These are phyloP conservation scores for Nepenthes alata DNA, from an alignment of 179 eudicot genomes.

Conservation along the genomic window DNA sequence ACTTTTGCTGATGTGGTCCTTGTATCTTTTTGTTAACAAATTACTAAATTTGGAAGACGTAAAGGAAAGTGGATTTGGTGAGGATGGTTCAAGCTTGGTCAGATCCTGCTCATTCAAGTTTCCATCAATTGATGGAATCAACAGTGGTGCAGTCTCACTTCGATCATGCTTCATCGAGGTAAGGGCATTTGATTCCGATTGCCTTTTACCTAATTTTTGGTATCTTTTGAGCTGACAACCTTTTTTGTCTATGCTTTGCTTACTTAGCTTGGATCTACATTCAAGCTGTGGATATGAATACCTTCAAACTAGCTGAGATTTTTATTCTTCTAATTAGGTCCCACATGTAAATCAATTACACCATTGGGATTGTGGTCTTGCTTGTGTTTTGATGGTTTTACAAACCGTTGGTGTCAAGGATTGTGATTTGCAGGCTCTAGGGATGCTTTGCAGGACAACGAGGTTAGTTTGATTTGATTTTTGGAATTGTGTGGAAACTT, in stretches of 20 bases:
- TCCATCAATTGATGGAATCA: conserved; percentile 16
- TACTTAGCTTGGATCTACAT: neutral
- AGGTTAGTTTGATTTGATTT: conserved; percentile 32
- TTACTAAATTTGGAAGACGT: conserved; percentile 51
- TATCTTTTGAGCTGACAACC: neutral
- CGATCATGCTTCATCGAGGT: conserved; percentile 57
- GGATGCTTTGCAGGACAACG: conserved; percentile 49
- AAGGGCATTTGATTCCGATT: conserved; percentile 13
- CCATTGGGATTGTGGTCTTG: conserved; percentile 97
- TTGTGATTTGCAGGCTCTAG: conserved; percentile 46
- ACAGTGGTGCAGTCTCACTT: conserved; percentile 25
- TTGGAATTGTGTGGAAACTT: neutral
- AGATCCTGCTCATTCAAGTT: conserved; percentile 26
- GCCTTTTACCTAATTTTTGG: neutral
- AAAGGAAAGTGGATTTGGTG: conserved; percentile 23
- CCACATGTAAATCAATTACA: conserved; percentile 66
- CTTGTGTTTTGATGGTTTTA: conserved; percentile 89
- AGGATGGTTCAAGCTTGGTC: conserved; percentile 20
- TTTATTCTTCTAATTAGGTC: conserved; percentile 31
- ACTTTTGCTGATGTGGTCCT: conserved; percentile 49
- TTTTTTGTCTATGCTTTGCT: neutral
- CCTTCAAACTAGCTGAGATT: neutral
- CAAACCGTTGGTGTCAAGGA: conserved; percentile 50
- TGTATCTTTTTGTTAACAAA: conserved; percentile 45
- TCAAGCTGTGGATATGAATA: neutral